Conservation (phyloP, 2,329 filamentous ascomycete genomes). For the Drechslerella dactyloides region DNA sequence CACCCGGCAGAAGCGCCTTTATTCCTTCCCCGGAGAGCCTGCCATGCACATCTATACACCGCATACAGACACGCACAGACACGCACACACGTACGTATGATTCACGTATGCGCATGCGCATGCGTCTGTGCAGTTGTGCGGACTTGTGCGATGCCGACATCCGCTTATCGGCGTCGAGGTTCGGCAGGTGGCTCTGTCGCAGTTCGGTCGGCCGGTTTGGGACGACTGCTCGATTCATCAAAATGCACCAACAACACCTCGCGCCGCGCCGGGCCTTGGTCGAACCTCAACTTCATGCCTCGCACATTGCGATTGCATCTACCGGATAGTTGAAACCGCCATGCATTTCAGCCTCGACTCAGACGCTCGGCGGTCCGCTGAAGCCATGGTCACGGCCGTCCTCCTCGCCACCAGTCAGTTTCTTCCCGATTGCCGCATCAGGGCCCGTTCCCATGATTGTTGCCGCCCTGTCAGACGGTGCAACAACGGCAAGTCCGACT, state of each 20-base stretch:
- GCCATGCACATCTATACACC: too few relatives aligned
- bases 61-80: too few relatives aligned
- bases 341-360: neutral
- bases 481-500: constrained; percentile 29
- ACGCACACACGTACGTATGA: too few relatives aligned
- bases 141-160: neutral
- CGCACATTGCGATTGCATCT: neutral
- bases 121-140: neutral
- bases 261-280: neutral
- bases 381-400: too few relatives aligned
- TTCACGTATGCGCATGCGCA: too few relatives aligned
- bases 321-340: neutral
- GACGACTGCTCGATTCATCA: constrained; percentile 21
- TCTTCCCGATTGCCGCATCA: constrained; percentile 46
- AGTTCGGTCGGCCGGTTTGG: neutral
- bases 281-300: constrained; percentile 1
- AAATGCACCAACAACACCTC: constrained; percentile 29
- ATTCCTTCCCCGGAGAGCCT: too few relatives aligned
- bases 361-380: neutral
- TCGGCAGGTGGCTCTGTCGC: constrained; percentile 36
- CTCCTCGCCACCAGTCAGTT: constrained; percentile 4
- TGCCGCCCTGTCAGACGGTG: constrained; percentile 15
- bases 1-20: too few relatives aligned
- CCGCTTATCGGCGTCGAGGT: constrained; percentile 17
- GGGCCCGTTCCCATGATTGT: constrained; percentile 16